Base-by-base conservation (phyloP, 2,329 filamentous ascomycete genomes). In the Emergomyces pasteurianus region DNA sequence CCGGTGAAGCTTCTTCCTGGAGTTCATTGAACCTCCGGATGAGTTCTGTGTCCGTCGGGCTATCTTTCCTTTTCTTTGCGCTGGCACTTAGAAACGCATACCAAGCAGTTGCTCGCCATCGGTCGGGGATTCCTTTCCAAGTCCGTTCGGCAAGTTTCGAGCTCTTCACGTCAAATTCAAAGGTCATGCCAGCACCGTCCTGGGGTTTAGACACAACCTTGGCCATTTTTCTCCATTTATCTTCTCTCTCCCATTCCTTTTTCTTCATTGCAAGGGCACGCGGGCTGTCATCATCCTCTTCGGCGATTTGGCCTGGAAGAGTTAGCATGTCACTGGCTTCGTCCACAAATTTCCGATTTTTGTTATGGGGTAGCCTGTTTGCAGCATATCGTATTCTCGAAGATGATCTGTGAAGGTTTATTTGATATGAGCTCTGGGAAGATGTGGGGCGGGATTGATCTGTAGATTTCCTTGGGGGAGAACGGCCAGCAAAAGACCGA, bases 41-140 rank as follows among this genome's bases (percentile, higher is more conserved):
- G 55, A 97, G 81, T 60, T 89, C 81, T 47, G 86, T 83, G 60
- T 94, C 89, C 0, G 84, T 79, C 3, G 83, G 82, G 58, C 82
- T 84, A 61, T 83, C 80, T 58, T 80, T 75, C 64, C 83, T 80
- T 63, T 81, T 83, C 69, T 83, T 86, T 40, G 91, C 90, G 65
- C 89, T 92, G 9, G 87, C 79, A 7, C 85, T 82, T 34, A 99
- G 81, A 71, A 99, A 99, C 3, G 91, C 90, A 76, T 92, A 92
- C 94, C 94, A 99, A 1, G 92, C 94, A 1, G 90, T 88, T 38
- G 88, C 84, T 58, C 94, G 87, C 94, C 94, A 99, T 64, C 90
- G 86, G 74, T 99, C 94, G 0, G 94, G 94, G 64, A 99, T 96
- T 36, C 94, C 94, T 72, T 99, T 99, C 94, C 94, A 99, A 1